Conservation (phyloP, 768 basidiomycete species). For the Rhodotorula graminis region DNA sequence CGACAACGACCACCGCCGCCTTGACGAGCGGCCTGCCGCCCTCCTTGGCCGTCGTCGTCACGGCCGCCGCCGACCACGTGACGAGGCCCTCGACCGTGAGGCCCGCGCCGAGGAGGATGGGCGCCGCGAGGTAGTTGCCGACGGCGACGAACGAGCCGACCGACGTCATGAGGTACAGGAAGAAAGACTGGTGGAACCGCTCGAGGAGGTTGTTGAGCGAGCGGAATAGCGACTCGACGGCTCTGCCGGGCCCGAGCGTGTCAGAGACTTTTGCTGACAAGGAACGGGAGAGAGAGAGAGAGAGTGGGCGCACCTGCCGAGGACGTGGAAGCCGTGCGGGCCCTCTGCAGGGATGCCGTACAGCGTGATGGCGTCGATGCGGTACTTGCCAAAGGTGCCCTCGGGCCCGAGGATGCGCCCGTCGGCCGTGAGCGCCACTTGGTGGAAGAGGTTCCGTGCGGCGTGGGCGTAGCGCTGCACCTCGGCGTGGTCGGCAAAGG, state of each 20-base stretch:
- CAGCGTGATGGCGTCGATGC: conserved; percentile 88
- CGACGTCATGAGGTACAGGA: conserved; percentile 79
- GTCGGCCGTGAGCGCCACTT: conserved; percentile 67
- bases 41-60: conserved; percentile 46
- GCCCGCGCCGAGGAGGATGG: conserved; percentile 72
- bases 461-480: conserved; percentile 46
- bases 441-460: conserved; percentile 64
- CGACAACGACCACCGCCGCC: conserved; percentile 1
- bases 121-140: conserved; percentile 82
- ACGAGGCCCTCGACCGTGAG: conserved; percentile 79
- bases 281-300: not conserved
- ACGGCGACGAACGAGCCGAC: conserved; percentile 75
- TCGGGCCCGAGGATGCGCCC: conserved; percentile 84
- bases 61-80: conserved; percentile 59
- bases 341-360: conserved; percentile 81
- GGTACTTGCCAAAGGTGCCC: conserved; percentile 85
- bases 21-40: not conserved
- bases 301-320: conserved; percentile 65
- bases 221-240: conserved; percentile 79
- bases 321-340: conserved; percentile 89
- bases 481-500: not conserved
- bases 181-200: conserved; percentile 93
- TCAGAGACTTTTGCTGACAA: conserved; percentile 15
- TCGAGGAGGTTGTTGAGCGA: conserved; percentile 92
- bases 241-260: conserved; percentile 49